phyloP scores from a whole-genome alignment of 495 filamentous ascomycete species.

The Elaphomyces granulatus region DNA sequence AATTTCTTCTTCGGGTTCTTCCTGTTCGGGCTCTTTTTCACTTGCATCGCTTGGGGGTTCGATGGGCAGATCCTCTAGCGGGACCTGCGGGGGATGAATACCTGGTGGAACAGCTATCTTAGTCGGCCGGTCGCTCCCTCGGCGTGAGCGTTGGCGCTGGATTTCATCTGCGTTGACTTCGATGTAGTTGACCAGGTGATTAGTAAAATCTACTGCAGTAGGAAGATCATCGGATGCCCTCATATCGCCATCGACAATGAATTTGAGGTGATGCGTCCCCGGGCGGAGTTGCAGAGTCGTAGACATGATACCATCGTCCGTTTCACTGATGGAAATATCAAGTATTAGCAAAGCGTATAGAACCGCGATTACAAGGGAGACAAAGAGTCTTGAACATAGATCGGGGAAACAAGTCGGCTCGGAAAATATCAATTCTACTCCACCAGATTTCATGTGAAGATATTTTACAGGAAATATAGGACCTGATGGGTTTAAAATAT shows the following conservation, averaged over 20 bases:
- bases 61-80: constrained; percentile 29
- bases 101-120: constrained; percentile 20
- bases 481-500: background rate
- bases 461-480: background rate
- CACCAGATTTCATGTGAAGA: background rate
- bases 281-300: constrained; percentile 69
- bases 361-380: too few relatives aligned
- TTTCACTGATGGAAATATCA: constrained; percentile 16
- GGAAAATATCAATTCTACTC: too few relatives aligned
- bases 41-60: background rate
- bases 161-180: constrained; percentile 74
- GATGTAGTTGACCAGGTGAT: constrained; percentile 94
- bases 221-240: constrained; percentile 70
- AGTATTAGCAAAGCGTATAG: too few relatives aligned
- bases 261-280: constrained; percentile 92
- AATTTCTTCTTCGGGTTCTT: constrained; percentile 36
- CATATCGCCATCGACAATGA: constrained; percentile 91
- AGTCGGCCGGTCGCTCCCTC: constrained; percentile 17
- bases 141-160: constrained; percentile 16
- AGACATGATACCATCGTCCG: constrained; percentile 42
- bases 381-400: too few relatives aligned
- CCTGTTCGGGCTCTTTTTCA: constrained; percentile 27
- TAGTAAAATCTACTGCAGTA: constrained; percentile 92
- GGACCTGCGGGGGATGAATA: constrained; percentile 32
- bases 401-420: too few relatives aligned